Evolutionary conservation across 1,284 basidiomycete species (phyloP), one percentile per base, ranked within the genome.

Genomic region (Calocybe gambosa): DNA sequence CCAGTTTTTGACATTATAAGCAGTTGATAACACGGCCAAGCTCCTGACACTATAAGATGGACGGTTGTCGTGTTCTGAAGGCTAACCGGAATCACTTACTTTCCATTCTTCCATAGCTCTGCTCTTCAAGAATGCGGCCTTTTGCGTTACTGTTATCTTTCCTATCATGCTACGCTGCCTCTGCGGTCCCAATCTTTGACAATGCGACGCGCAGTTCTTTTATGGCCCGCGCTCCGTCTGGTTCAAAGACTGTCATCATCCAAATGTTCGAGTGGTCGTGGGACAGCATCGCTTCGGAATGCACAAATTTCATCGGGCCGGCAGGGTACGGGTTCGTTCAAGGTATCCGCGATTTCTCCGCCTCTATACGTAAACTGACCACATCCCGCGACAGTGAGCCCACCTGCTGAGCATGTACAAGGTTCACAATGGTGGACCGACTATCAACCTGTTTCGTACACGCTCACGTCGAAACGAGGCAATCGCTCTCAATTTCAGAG

Each of bases 281-380:
- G 75, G 64, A 69, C 56, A 81, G 75, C 53, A 60, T 85, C 42
- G 81, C 81, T 1, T 58, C 72, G 1, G 82, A 85, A 62, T 85
- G 83, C 61, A 77, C 70, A 4, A 67, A 67, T 45, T 85, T 82
- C 59, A 70, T 85, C 43, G 82, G 83, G 1, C 80, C 82, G 5
- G 74, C 77, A 19, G 77, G 80, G 0, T 83, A 83, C 58, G 81
- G 80, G 3, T 83, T 73, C 54, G 78, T 85, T 16, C 82, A 84
- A 77, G 75, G 78, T 10, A 31, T n/a, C 12, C 13, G 7, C 12
- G 3, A 26, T 26, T 12, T 31, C 29, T n/a, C 29, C 4, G 7
- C 12, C 8, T 31, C 29, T 3, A 10, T 3, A 12, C 6, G 6
- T 13, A 31, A 10, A n/a, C 29, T 31, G 25, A 26, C 25, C 25